These are phyloP conservation scores for Macrophomina phaseolina DNA, from an alignment of 2,329 filamentous ascomycete species.

Conservation along the genomic window DNA sequence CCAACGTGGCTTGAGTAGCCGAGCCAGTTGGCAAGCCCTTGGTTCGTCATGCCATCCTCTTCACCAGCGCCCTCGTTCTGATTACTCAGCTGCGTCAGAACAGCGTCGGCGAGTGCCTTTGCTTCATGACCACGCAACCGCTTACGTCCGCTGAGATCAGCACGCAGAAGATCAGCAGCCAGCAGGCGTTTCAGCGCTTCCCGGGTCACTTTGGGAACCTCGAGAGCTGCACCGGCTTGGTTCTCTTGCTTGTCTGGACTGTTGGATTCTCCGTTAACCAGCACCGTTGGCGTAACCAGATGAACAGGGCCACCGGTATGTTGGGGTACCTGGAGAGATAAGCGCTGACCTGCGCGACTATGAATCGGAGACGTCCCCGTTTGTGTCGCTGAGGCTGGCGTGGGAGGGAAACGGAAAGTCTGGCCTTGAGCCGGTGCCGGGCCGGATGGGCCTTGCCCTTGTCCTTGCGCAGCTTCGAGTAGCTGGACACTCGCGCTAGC, in stretches of 20 bases:
- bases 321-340: slow-evolving; percentile 69
- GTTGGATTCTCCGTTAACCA: slow-evolving; percentile 57
- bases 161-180: slow-evolving; percentile 54
- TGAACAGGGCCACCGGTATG: slow-evolving; percentile 65
- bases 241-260: slow-evolving; percentile 29
- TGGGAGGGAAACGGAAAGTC: slow-evolving; percentile 47
- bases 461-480: slow-evolving; percentile 19
- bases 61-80: slow-evolving; percentile 16
- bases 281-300: slow-evolving; percentile 64
- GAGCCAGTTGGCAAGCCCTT: slow-evolving; percentile 51
- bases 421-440: slow-evolving; percentile 32
- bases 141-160: slow-evolving; percentile 50
- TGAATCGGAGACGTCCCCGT: slow-evolving; percentile 30
- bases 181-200: slow-evolving; percentile 54
- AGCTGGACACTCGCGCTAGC: slow-evolving; percentile 43
- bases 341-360: slow-evolving; percentile 51
- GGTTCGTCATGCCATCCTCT: slow-evolving; percentile 38
- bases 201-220: slow-evolving; percentile 32
- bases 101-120: slow-evolving; percentile 51
- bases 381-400: slow-evolving; percentile 43
- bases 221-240: neutral
- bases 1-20: slow-evolving; percentile 43
- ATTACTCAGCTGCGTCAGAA: slow-evolving; percentile 43
- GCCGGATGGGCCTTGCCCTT: slow-evolving; percentile 29
- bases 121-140: slow-evolving; percentile 54